Base-by-base conservation (phyloP, 768 basidiomycete genomes). In the Gloeophyllum trabeum region DNA sequence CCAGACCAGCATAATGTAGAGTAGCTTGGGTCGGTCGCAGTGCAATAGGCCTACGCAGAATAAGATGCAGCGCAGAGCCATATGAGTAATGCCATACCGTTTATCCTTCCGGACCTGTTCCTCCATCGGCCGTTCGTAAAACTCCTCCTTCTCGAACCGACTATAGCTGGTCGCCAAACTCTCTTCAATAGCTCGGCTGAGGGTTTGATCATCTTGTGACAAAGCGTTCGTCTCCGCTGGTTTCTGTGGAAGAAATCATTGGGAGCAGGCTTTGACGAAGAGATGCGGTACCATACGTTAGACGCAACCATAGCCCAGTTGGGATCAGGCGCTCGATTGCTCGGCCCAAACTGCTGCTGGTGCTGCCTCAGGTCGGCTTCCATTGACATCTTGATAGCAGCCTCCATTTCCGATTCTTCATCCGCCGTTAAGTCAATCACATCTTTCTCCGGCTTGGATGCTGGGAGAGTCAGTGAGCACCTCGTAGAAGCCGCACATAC, bases 231-330 rank as follows among this genome's bases (percentile, higher is more conserved):
- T 30, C 10, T 7, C 16, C 28, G 28, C 10, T 30, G 7, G 28
- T 16, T 30, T 7, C 28, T 7, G 16, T 16, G 10, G 28, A 30
- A 7, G 28, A 16, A 7, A 7, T 16, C 7, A 16, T 7, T 30
- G 10, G 28, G 10, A 30, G 28, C 28, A 30, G 28, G 28, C 20
- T 4, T 35, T 20, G n/a, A 24, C 24, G n/a, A 39, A 41, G 35
- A 19, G 43, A 43, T 34, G 41, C 23, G 39, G 7, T 34, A 55
- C 7, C 56, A 53, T 62, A 82, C 82, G 54, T 80, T 76, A 4
- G 81, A 75, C 16, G 75, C 73, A 5, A 83, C 81, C 54, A 84
- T 57, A 39, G 79, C 77, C 82, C 81, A 84, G 42, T 67, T 69
- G 1, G 79, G 71, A 54, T 83, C 67, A 2, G 81, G 68, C 3